These are phyloP conservation scores for Porodaedalea pini DNA, from an alignment of 1,284 basidiomycete species.

Conservation along the genomic window DNA sequence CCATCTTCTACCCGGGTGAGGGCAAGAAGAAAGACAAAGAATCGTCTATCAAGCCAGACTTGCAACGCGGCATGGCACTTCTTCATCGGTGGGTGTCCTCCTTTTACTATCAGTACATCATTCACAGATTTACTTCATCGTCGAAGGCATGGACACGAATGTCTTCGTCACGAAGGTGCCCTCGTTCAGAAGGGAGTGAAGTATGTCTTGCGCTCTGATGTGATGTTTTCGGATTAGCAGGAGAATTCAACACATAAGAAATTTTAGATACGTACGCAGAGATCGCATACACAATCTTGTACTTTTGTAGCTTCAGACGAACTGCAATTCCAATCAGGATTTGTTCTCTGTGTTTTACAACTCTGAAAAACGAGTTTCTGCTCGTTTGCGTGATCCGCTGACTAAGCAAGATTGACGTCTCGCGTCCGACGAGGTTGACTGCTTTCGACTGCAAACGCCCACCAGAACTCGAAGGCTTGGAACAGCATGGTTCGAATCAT, in stretches of 20 bases:
- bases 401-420: neutral
- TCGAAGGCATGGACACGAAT: constrained; percentile 68
- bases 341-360: neutral
- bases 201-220: constrained; percentile 74
- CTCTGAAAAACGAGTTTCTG: neutral
- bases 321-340: too few relatives aligned
- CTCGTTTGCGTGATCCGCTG: neutral
- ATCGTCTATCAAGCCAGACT: constrained; percentile 47
- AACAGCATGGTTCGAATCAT: constrained; percentile 79
- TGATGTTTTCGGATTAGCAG: constrained; percentile 63
- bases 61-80: constrained; percentile 65
- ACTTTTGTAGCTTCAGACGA: too few relatives aligned
- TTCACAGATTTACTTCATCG: neutral
- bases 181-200: constrained; percentile 64
- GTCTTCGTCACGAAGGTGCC: constrained; percentile 76
- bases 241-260: neutral
- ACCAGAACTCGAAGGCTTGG: neutral
- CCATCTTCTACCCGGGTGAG: constrained; percentile 65
- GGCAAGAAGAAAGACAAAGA: constrained; percentile 46
- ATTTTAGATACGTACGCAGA: neutral
- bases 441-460: neutral
- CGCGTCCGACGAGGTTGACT: neutral
- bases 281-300: too few relatives aligned
- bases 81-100: constrained; percentile 56
- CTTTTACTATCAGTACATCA: neutral